Evolutionary conservation across 2,329 filamentous ascomycete genomes (phyloP), one percentile per base, ranked within the genome.

Genomic region (Boeremia lycopersici): DNA sequence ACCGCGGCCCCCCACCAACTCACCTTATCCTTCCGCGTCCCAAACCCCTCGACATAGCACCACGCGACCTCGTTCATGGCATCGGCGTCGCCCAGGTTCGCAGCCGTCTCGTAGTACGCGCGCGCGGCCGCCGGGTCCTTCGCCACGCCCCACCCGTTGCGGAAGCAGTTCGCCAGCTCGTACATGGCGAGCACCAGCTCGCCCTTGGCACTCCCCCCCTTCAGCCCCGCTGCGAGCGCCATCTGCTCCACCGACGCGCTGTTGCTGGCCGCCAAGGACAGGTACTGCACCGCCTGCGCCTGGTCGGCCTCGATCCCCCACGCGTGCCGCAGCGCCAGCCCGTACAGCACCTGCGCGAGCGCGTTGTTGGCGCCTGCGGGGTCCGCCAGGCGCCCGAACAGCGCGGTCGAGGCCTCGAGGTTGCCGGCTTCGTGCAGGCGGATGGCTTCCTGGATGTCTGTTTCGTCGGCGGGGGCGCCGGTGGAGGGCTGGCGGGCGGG

Each of bases 11-110:
- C n/a, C n/a, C n/a, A n/a, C n/a, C n/a, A n/a, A n/a, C n/a, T n/a
- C n/a, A n/a, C 93, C 90, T 96, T 98, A 81, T 99, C 93, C 76
- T 98, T 99, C 76, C 92, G 95, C 71, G 92, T 93, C 30, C 95
- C 95, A 76, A 96, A 96, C n/a, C 95, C 95, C 73, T 97, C 89
- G 26, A 96, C 77, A 81, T 95, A 98, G 79, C 95, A 99, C 91
- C 92, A 96, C 31, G 88, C 95, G 48, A 89, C 89, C 76, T 98
- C 93, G 72, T 97, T 96, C 93, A 98, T 96, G 53, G 93, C 95
- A 79, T 99, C 95, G 39, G 90, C 91, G 76, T 99, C 95, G 57
- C 95, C 95, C 63, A 99, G 79, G 74, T 99, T 98, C 57, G 95
- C 95, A 26, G 95, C 95, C 9, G 93, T 97, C 78, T 98, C 93